phyloP scores from a whole-genome alignment of 768 basidiomycete species.

The Rhizopogon salebrosus region DNA sequence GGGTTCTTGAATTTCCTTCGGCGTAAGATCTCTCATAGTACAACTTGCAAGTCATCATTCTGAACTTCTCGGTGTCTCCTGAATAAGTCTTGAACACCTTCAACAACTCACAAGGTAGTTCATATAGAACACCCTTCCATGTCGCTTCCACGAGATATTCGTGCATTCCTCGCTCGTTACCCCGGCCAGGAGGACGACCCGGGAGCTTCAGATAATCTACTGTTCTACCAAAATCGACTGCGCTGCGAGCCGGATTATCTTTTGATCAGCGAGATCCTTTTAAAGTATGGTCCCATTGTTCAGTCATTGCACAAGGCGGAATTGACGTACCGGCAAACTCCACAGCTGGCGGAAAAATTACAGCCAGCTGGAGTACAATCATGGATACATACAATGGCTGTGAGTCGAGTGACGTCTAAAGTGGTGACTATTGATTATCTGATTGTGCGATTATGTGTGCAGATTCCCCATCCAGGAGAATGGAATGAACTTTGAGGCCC shows the following conservation, averaged over 20 bases:
- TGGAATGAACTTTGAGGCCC: slow-evolving; percentile 66
- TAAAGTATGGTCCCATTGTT: slow-evolving; percentile 34
- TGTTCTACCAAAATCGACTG: slow-evolving; percentile 55
- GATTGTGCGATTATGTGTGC: neutral
- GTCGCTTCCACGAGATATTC: slow-evolving; percentile 18
- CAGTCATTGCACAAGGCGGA: neutral
- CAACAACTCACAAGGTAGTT: too few species aligned
- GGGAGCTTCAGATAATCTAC: slow-evolving; percentile 37
- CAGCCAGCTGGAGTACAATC: slow-evolving; percentile 56
- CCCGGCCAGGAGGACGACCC: slow-evolving; percentile 8
- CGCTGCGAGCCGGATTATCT: slow-evolving; percentile 59
- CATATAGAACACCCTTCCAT: neutral
- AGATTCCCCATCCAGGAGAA: slow-evolving; percentile 74
- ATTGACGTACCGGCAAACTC: slow-evolving; percentile 2
- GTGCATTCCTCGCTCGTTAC: slow-evolving; percentile 21
- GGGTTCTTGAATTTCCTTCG: too few species aligned
- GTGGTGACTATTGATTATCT: neutral
- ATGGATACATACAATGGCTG: slow-evolving; percentile 80
- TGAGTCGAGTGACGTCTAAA: slow-evolving; percentile 30
- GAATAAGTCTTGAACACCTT: too few species aligned
- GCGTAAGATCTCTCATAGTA: too few species aligned
- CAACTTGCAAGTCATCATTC: too few species aligned
- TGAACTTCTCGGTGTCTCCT: too few species aligned
- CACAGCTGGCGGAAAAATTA: slow-evolving; percentile 64
- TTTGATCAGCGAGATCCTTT: slow-evolving; percentile 58